These are phyloP conservation scores for Naganishia vaughanmartiniae DNA, from an alignment of 768 basidiomycete species.

Conservation along the genomic window DNA sequence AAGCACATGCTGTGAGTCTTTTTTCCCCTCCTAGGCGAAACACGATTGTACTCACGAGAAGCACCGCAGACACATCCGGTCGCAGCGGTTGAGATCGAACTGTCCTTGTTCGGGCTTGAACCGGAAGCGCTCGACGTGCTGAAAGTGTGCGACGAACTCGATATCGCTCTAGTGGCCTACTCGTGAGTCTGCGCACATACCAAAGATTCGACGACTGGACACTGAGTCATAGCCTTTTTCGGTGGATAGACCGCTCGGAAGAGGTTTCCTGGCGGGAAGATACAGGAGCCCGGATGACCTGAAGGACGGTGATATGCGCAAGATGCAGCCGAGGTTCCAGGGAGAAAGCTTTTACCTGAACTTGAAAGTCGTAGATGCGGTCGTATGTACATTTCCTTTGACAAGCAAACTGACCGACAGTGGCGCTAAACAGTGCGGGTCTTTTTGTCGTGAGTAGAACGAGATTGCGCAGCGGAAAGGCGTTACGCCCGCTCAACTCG, in stretches of 20 bases:
- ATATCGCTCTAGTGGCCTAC: conserved; percentile 63
- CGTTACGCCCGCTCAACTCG: conserved; percentile 54
- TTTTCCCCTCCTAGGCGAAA: neutral
- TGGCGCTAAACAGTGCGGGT: neutral
- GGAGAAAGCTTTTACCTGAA: conserved; percentile 57
- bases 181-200: conserved; percentile 43
- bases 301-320: conserved; percentile 55
- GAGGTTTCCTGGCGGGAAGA: conserved; percentile 51
- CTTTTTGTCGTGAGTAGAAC: conserved; percentile 31
- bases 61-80: conserved; percentile 58
- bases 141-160: conserved; percentile 60
- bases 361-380: conserved; percentile 54
- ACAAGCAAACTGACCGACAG: too few species aligned
- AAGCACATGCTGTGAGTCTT: conserved; percentile 54
- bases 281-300: conserved; percentile 50
- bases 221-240: neutral
- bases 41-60: neutral
- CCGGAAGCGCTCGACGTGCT: conserved; percentile 59
- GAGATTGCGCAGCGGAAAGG: conserved; percentile 55
- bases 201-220: too few species aligned
- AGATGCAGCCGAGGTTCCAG: conserved; percentile 55
- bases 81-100: conserved; percentile 65
- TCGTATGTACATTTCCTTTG: conserved; percentile 39
- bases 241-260: conserved; percentile 45
- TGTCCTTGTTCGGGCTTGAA: conserved; percentile 64